These are phyloP conservation scores for Penstemon newberryi DNA, from an alignment of 257 asterid genomes.

Conservation along the genomic window DNA sequence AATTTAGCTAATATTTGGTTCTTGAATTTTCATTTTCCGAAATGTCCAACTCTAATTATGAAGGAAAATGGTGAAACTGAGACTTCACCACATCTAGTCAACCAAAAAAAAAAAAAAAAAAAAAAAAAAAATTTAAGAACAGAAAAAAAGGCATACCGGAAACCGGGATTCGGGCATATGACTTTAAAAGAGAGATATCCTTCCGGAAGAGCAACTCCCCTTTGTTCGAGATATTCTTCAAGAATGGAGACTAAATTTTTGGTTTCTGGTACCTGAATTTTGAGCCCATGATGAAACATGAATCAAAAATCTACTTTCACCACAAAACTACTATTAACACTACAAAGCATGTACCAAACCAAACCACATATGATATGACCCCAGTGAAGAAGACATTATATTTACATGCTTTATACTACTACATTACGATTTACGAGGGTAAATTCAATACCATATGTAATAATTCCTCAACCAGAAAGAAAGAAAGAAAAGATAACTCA, in stretches of 20 bases:
- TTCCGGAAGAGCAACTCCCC: conserved; percentile 79
- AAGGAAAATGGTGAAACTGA: not conserved
- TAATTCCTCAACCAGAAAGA: not conserved
- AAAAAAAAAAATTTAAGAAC: not conserved
- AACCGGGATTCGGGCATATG: conserved; percentile 81
- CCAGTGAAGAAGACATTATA: not conserved
- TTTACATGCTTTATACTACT: too few species aligned
- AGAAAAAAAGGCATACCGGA: conserved; percentile 45
- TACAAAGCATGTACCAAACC: not conserved
- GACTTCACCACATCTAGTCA: not conserved
- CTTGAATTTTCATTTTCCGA: too few species aligned
- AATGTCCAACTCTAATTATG: not conserved
- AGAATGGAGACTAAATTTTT: conserved; percentile 66
- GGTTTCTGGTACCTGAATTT: conserved; percentile 66
- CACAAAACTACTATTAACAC: not conserved
- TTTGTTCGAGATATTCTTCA: conserved; percentile 85
- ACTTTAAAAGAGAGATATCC: conserved; percentile 78
- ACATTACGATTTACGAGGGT: too few species aligned
- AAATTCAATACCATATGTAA: too few species aligned
- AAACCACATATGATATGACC: not conserved
- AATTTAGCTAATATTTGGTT: too few species aligned
- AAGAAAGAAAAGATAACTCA: conserved; percentile 29
- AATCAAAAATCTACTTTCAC: not conserved
- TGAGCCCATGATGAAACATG: not conserved
- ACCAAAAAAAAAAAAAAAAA: not conserved